Base-by-base conservation (phyloP, 352 stramenopile genomes). In the Phytophthora crassamura region DNA sequence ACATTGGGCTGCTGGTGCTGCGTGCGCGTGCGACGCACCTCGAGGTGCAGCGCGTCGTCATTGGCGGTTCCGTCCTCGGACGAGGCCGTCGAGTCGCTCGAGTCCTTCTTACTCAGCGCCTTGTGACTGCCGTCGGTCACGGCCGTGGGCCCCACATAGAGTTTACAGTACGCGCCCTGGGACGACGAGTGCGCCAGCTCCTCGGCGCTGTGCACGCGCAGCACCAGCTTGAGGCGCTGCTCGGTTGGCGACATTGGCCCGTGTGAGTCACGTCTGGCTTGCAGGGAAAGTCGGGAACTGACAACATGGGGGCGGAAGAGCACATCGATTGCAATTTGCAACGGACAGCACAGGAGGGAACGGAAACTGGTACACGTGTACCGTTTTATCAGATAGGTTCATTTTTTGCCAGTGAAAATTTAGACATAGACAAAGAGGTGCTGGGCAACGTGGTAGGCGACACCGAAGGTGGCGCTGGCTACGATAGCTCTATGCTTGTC, bases 91-190 rank as follows among this genome's bases (percentile, higher is more conserved):
- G 57, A 67, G 20, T 72, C 65, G 42, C 42, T 69, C 48, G 69
- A 71, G 57, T 80, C 69, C 28, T 67, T 64, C 47, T 75, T 79
- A 22, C 54, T 70, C 46, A 84, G 38, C 2, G 58, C 56, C 54
- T 71, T 72, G 35, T 82, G 77, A 22, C 63, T 77, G 59, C 82
- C 82, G 22, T 87, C 69, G 18, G 75, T 62, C 75, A 88, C 80
- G 22, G 72, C 33, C n/a, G 69, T 68, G 16, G 79, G 58, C 28
- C 79, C 77, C 18, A 90, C 54, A 42, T 90, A 90, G 20, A 90
- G 68, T 48, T 90, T 90, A 66, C 79, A 88, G 57, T 90, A 90
- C 2, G 80, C 68, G 40, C 81, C 81, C n/a, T 84, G 77, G 3
- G 77, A 86, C 20, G 71, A 84, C 25, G 72, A 79, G 47, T 75